Evolutionary conservation across 352 stramenopile genomes (phyloP).

Genomic region (Phytophthora foliorum): DNA sequence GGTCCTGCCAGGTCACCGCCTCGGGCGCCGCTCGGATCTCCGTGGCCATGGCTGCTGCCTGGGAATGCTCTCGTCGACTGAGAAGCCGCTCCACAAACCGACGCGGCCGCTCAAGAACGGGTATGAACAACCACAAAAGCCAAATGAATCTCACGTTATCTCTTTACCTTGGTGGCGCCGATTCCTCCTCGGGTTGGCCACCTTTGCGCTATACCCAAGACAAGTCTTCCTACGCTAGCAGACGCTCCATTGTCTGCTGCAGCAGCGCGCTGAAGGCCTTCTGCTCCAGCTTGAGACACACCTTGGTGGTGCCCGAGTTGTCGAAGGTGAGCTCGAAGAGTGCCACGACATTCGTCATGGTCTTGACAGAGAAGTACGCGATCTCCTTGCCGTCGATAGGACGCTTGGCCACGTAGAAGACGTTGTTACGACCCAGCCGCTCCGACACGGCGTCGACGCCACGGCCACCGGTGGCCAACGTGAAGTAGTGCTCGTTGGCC

Average conservation of each 20-base stretch:
- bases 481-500: constrained; percentile 95
- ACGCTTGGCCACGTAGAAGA: constrained; percentile 96
- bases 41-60: constrained; percentile 32
- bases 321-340: constrained; percentile 97
- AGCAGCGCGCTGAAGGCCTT: constrained; percentile 90
- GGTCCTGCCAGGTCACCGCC: constrained; percentile 89
- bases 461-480: constrained; percentile 70
- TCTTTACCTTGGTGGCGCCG: constrained; percentile 15
- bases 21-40: constrained; percentile 71
- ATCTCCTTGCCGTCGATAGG: constrained; percentile 95
- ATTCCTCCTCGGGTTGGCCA: not conserved
- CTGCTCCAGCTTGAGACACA: constrained; percentile 96
- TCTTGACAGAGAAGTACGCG: constrained; percentile 96
- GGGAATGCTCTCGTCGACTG: constrained; percentile 3
- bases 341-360: constrained; percentile 93
- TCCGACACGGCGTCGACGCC: constrained; percentile 91
- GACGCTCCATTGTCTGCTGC: constrained; percentile 90
- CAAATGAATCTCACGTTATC: constrained; percentile 36
- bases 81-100: constrained; percentile 8
- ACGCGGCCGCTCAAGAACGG: constrained; percentile 17
- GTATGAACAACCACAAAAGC: too few relatives aligned
- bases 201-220: not conserved
- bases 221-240: constrained; percentile 49
- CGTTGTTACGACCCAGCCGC: constrained; percentile 88
- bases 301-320: constrained; percentile 91